Base-by-base conservation (phyloP, 2,329 filamentous ascomycete genomes). In the Nannizziopsis arthrosporioides region DNA sequence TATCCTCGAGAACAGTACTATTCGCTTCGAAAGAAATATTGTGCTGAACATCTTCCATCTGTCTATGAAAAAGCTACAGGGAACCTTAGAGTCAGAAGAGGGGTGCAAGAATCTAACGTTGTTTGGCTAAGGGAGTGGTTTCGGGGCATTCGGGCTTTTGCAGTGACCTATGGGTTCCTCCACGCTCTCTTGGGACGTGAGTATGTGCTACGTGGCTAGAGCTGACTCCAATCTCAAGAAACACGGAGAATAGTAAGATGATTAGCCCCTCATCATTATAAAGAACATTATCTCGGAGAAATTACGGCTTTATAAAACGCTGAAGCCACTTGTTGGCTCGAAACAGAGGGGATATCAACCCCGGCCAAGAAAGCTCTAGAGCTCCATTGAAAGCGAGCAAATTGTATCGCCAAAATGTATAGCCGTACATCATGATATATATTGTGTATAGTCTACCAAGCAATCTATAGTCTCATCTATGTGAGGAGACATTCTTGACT, bases 1-100 rank as follows among this genome's bases (percentile, higher is more conserved):
- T 69, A 68, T 51, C 62, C 70, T 47, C 61, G 60, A 34, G 51
- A 57, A 2, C 57, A 56, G 55, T 69, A 70, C 37, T 63, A 68
- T 38, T 53, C 40, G 4, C 45, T 70, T 53, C 57, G 68, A 8
- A 54, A 54, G 27, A 70, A 65, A 48, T 70, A 69, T 47, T 52
- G 60, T 43, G 68, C 68, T 2, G 53, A 53, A 4, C 47, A 56
- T 7, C 53, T 68, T 22, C 64, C 64, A 1, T 61, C 53, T 46
- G 55, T 66, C 2, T 68, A 62, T 56, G 61, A 67, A 11, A 68
- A 68, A 48, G 64, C 68, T 6, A 31, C 22, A 5, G 44, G 50
- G 10, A 45, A 53, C 27, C 39, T 45, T 10, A 40, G 34, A 10
- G 48, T 37, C 7, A 44, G 37, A 22, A 43, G 31, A 32, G 32